Evolutionary conservation across 306 rosid genomes (phyloP).

Genomic region (Quercus engelmannii): DNA sequence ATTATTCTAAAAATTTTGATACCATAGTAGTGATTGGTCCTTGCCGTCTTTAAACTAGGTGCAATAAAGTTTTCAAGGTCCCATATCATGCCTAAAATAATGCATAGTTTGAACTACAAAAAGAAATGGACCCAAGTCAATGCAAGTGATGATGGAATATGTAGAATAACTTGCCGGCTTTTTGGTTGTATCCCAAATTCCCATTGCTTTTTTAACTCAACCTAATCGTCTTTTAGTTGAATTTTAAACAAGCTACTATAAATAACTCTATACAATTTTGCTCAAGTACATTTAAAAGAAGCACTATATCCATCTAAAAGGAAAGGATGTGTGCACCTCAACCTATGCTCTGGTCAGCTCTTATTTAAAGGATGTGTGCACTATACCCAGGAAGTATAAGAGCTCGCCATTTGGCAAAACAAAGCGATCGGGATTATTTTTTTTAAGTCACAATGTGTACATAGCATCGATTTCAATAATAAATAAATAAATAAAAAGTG

Average conservation of each 20-base stretch:
- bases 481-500: too few relatives aligned
- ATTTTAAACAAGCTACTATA: slow-evolving; percentile 11
- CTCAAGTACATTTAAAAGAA: neutral
- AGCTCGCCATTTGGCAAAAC: slow-evolving; percentile 5
- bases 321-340: neutral
- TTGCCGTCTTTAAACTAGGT: slow-evolving; percentile 3
- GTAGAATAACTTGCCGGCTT: slow-evolving; percentile 39
- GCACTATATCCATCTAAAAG: neutral
- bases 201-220: neutral
- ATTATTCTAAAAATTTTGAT: slow-evolving; percentile 16
- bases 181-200: slow-evolving; percentile 22
- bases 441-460: too few relatives aligned
- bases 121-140: slow-evolving; percentile 48
- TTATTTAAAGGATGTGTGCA: too few relatives aligned
- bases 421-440: slow-evolving; percentile 2
- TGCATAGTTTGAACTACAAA: slow-evolving; percentile 38
- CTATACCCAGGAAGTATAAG: too few relatives aligned
- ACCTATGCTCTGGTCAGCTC: neutral
- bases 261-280: neutral
- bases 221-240: slow-evolving; percentile 19
- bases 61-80: slow-evolving; percentile 8
- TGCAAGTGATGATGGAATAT: slow-evolving; percentile 38
- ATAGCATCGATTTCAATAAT: too few relatives aligned
- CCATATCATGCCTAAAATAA: slow-evolving; percentile 26
- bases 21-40: slow-evolving; percentile 20